Conservation (phyloP, 2,329 filamentous ascomycete species). For the Helicocarpus griseus region DNA sequence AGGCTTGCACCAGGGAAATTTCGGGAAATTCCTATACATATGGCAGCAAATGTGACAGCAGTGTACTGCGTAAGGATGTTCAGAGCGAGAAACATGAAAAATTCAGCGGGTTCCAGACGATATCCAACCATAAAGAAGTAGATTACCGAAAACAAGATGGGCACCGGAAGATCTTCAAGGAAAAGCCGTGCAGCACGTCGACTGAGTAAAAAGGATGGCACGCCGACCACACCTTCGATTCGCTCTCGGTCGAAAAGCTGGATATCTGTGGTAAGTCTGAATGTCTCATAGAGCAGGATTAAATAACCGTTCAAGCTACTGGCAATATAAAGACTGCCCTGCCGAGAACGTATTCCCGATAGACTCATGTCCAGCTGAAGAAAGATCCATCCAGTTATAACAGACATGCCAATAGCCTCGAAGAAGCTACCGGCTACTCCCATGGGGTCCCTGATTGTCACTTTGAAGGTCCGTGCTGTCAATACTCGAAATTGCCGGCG, state of each 20-base stretch:
- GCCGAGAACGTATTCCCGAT: conserved; percentile 61
- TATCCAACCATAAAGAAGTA: conserved; percentile 74
- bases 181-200: conserved; percentile 58
- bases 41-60: conserved; percentile 60
- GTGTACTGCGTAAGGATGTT: conserved; percentile 64
- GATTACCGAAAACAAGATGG: conserved; percentile 59
- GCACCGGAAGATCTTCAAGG: conserved; percentile 64
- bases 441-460: conserved; percentile 67
- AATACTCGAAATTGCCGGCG: conserved; percentile 55
- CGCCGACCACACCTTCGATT: conserved; percentile 61
- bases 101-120: conserved; percentile 51
- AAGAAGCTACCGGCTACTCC: conserved; percentile 61
- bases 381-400: conserved; percentile 67
- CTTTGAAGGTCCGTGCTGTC: conserved; percentile 58
- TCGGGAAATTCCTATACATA: conserved; percentile 55
- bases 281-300: conserved; percentile 66
- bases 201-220: conserved; percentile 60
- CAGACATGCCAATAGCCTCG: conserved; percentile 60
- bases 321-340: conserved; percentile 64
- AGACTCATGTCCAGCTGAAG: conserved; percentile 55
- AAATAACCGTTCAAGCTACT: conserved; percentile 66
- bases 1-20: conserved; percentile 62
- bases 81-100: conserved; percentile 63
- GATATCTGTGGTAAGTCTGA: conserved; percentile 65
- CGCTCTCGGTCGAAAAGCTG: conserved; percentile 66